Conservation (phyloP, 768 basidiomycete species). For the Collybia sp. region DNA sequence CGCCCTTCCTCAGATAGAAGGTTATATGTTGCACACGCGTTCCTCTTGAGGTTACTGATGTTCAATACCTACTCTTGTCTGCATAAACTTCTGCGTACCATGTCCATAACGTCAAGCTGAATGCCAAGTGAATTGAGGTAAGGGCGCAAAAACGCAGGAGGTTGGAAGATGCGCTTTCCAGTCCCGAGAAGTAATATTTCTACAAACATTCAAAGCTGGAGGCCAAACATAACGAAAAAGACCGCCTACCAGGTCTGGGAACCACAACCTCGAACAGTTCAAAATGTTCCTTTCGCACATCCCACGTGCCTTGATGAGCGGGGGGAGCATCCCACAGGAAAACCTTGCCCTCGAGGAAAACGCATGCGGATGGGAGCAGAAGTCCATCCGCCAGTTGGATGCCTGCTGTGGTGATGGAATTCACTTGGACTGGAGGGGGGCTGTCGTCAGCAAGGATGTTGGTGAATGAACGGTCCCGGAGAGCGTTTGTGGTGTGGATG, state of each 20-base stretch:
- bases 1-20: constrained; percentile 90
- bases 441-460: constrained; percentile 72
- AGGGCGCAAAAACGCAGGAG: constrained; percentile 61
- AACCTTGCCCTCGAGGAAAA: constrained; percentile 83
- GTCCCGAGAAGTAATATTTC: constrained; percentile 92
- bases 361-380: constrained; percentile 67
- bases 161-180: constrained; percentile 63
- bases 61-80: background rate
- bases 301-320: constrained; percentile 65
- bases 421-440: constrained; percentile 68
- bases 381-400: constrained; percentile 78
- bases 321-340: constrained; percentile 87
- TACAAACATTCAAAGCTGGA: constrained; percentile 19
- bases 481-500: constrained; percentile 13
- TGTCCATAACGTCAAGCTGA: constrained; percentile 87
- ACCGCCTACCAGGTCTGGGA: constrained; percentile 76
- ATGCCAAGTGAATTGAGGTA: constrained; percentile 76
- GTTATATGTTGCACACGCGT: constrained; percentile 96
- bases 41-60: constrained; percentile 38
- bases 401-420: constrained; percentile 56
- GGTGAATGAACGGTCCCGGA: constrained; percentile 39
- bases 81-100: constrained; percentile 40
- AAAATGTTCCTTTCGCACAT: constrained; percentile 51
- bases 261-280: constrained; percentile 76
- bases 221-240: background rate